phyloP scores from a whole-genome alignment of 257 asterid genomes.

The Solanum chmielewskii region DNA sequence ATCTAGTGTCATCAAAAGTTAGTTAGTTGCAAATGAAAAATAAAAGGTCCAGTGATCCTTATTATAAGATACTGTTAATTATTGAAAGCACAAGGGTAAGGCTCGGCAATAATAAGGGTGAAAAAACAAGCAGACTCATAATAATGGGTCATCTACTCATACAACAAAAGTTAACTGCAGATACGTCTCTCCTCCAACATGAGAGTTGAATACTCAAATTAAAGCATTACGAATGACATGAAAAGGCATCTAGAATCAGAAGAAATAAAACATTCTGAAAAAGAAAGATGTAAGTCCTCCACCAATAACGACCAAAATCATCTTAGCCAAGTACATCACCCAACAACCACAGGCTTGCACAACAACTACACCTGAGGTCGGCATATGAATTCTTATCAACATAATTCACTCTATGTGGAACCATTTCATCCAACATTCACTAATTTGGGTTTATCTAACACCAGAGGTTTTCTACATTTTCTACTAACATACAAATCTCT shows the following conservation, averaged over 20 bases:
- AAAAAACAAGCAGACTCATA: not conserved
- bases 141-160: not conserved
- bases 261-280: not conserved
- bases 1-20: slow-evolving; percentile 36
- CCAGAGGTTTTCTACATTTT: not conserved
- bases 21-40: slow-evolving; percentile 2
- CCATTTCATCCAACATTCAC: not conserved
- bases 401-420: not conserved
- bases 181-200: not conserved
- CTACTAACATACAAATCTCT: not conserved
- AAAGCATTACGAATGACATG: not conserved
- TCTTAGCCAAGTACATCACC: not conserved
- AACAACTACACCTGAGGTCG: not conserved
- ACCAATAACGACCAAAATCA: not conserved
- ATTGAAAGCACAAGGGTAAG: not conserved
- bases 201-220: not conserved
- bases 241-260: not conserved
- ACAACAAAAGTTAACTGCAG: not conserved
- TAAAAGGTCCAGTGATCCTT: not conserved
- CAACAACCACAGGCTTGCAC: not conserved
- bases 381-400: not conserved
- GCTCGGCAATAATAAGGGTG: not conserved
- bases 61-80: not conserved
- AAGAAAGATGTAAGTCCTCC: not conserved
- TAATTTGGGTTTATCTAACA: not conserved